Evolutionary conservation across 148 eudicot genomes (phyloP), one percentile per base, ranked within the genome.

Genomic region (Polygonum maritimum): DNA sequence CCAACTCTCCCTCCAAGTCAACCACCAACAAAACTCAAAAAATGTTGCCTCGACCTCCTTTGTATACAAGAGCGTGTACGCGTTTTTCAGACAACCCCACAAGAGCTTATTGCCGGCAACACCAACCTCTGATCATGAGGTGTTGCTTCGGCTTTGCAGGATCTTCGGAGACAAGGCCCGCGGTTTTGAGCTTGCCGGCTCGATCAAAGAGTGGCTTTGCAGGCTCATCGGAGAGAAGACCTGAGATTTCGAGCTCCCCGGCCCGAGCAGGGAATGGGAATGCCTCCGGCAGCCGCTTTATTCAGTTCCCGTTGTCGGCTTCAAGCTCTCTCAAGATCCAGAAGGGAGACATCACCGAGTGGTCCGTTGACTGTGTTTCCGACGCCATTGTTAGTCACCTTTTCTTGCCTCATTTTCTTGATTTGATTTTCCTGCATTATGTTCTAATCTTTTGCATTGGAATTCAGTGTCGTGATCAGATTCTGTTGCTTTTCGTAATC

Each of bases 311-410:
- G 48, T 65, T 89, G 51, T 83, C 88, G 19, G 74, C 87, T 15
- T 69, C 87, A n/a, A 78, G 79, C 41, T 45, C 55, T 41, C 81
- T 94, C 47, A 89, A 87, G 76, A 90, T 94, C 77, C 88, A 80
- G 78, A 88, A 85, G 74, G 95, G 98, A 33, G 98, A 94, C 78
- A 88, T 94, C 75, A 94, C 98, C 74, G 79, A 76, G 71, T 94
- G 98, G 98, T 92, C 79, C 63, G 77, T 90, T 52, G 89, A 92
- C 80, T 92, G 90, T 73, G 83, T 89, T 19, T 90, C 98, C 69
- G 93, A 92, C 69, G 98, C 97, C 74, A 92, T 94, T 75, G 97
- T 92, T 77, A 78, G 85, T 78, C 75, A 12, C 74, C 63, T 38
- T 19, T 15, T 44, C 47, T 44, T 44, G 47, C 31, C 31, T 1